Base-by-base conservation (phyloP, 2,329 filamentous ascomycete species). In the Lecanicillium sp. region DNA sequence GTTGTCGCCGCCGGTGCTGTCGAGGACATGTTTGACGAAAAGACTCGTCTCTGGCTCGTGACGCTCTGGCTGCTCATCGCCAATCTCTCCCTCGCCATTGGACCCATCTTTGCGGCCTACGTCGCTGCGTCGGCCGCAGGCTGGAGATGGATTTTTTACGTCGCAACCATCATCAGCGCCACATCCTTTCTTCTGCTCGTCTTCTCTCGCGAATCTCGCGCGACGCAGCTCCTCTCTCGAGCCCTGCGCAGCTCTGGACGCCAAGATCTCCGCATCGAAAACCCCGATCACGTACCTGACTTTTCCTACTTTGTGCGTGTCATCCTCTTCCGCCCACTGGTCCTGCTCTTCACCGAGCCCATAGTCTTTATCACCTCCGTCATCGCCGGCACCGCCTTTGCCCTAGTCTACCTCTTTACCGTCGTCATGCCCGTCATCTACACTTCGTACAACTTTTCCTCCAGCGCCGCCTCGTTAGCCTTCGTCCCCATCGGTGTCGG, bases 11-110 rank as follows among this genome's bases (percentile, higher is more conserved):
- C 36, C 36, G 36, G 36, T 39, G 36, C 36, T 39, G 23, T 39
- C 21, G 36, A 39, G 36, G 36, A 39, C 21, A 39, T 39, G 36
- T 39, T 39, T 39, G 36, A 26, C 36, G 36, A 39, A 39, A 39
- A 39, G 21, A 39, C 36, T 39, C 36, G 36, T 15, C 36, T 39
- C 9, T 39, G 36, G 36, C 36, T 39, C 36, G 36, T 39, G 21
- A 39, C 36, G 21, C 36, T 39, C 36, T 39, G 36, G 36, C 36
- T 39, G 21, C 20, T 39, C 36, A 39, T 39, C 11, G 36, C 36
- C 36, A 39, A 39, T 26, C 36, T 39, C 36, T 39, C 36, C 36
- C 36, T 39, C 21, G 36, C 36, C 23, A 9, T 39, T 39, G 36
- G 36, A 26, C 36, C 36, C 36, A 39, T 39, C 36, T 39, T 39